Conservation (phyloP, 345 rosid genomes). For the Ailanthus altissimus region DNA sequence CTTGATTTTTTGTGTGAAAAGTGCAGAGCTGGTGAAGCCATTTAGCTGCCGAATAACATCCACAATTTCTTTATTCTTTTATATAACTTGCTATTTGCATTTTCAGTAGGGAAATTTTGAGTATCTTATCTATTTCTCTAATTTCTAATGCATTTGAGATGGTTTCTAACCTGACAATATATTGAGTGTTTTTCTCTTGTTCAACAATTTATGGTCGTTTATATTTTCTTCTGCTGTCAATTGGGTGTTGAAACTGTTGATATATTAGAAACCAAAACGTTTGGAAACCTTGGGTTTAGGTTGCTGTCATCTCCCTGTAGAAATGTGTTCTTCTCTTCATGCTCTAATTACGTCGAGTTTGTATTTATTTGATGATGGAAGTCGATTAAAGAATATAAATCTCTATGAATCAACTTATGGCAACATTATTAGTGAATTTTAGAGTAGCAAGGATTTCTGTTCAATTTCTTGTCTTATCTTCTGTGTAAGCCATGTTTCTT, state of each 20-base stretch:
- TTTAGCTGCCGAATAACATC: neutral
- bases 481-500: neutral
- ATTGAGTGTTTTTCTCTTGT: neutral
- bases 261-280: neutral
- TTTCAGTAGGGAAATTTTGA: neutral
- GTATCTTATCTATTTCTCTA: neutral
- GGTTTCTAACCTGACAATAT: neutral
- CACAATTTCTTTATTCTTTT: neutral
- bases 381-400: neutral
- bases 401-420: neutral
- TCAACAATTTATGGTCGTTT: neutral
- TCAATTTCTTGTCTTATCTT: neutral
- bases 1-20: neutral
- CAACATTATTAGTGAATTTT: neutral
- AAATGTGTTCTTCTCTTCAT: neutral
- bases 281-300: neutral
- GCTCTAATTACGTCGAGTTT: neutral
- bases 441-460: neutral
- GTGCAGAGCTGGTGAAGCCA: neutral
- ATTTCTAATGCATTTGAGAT: neutral
- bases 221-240: neutral
- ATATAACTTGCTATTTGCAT: neutral
- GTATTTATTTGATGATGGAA: neutral
- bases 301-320: neutral
- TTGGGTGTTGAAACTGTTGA: neutral